These are phyloP conservation scores for Alternaria ventricosa DNA, from an alignment of 2,329 filamentous ascomycete species.

Conservation along the genomic window DNA sequence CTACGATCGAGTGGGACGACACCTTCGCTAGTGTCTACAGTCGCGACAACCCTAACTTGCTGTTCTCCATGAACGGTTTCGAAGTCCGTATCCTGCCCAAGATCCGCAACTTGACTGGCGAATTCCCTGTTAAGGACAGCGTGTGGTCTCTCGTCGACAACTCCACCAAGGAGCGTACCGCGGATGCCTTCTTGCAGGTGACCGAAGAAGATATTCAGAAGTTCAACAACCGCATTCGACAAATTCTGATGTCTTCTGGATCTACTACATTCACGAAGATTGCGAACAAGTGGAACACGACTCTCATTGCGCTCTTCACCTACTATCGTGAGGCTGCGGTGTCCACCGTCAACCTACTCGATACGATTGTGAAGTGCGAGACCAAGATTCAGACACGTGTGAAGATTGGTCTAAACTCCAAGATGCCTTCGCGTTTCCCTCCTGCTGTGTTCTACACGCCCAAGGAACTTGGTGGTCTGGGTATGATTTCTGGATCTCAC, in stretches of 20 bases:
- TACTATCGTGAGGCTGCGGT: slow-evolving; percentile 98
- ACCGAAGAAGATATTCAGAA: slow-evolving; percentile 98
- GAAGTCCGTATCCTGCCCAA: slow-evolving; percentile 97
- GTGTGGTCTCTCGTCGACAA: slow-evolving; percentile 98
- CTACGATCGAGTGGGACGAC: slow-evolving; percentile 98
- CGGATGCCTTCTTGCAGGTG: slow-evolving; percentile 95
- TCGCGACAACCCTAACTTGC: slow-evolving; percentile 92
- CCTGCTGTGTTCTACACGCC: slow-evolving; percentile 98
- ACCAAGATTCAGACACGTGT: slow-evolving; percentile 99
- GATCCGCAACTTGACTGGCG: slow-evolving; percentile 91
- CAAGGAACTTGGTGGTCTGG: slow-evolving; percentile 93
- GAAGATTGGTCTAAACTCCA: slow-evolving; percentile 98
- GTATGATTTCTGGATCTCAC: slow-evolving; percentile 98
- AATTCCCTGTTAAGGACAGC: slow-evolving; percentile 96
- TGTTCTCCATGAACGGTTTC: slow-evolving; percentile 98
- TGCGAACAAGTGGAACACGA: slow-evolving; percentile 99
- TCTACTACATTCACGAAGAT: slow-evolving; percentile 99
- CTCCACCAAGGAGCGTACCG: slow-evolving; percentile 93
- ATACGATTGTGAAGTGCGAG: slow-evolving; percentile 99
- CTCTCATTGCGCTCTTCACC: slow-evolving; percentile 93
- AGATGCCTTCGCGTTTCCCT: slow-evolving; percentile 98
- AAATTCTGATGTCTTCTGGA: slow-evolving; percentile 99
- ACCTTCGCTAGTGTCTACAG: slow-evolving; percentile 99
- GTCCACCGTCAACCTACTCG: slow-evolving; percentile 89
- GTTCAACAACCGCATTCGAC: slow-evolving; percentile 98